Evolutionary conservation across 345 rosid genomes (phyloP), one percentile per base, ranked within the genome.

Genomic region (Tarenaya hassleriana): DNA sequence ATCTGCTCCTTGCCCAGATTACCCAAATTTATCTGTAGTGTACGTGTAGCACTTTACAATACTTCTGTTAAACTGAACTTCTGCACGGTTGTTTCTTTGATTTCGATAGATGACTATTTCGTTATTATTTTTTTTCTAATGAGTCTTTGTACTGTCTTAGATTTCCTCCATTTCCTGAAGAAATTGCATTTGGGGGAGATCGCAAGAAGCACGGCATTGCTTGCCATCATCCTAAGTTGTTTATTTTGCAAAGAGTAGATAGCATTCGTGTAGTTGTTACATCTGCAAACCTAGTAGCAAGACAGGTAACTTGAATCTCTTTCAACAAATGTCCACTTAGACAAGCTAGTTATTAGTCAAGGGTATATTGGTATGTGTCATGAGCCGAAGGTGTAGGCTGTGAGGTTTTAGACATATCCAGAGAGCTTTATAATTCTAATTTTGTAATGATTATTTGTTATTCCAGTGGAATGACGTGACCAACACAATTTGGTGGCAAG

Each of bases 401-500:
- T 17, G 37, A 38, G 17, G 27, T 57, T 42, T 50, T 9, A 24
- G 8, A 10, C 56, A 34, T 42, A 18, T 1, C 32, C 12, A 10
- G 49, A 34, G 37, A 34, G 35, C 13, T 46, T 10, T 39, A 53
- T 37, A 29, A 44, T 44, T 11, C 55, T 19, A 27, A 8, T 63
- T 10, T 43, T 47, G 63, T 59, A 27, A 67, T 57, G 29, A 16
- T 8, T 44, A 54, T 18, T 51, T 53, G 10, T 42, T 39, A 49
- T 52, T 69, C 42, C 88, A 90, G 97, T 90, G 97, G 97, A 75
- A 75, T 62, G 78, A 60, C 43, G 89, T 86, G 66, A 90, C 97
- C 47, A 90, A 90, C 71, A 84, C 88, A 4, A 50, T 90, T 55
- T 90, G 95, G 97, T 90, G 97, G 97, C 95, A 90, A 90, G 95